A percentile compares a stretch with the other conserved stretches of the same genome.
phyloP scores from a whole-genome alignment of 176 grass and related monocot genomes.

The Triticum timopheevii region DNA sequence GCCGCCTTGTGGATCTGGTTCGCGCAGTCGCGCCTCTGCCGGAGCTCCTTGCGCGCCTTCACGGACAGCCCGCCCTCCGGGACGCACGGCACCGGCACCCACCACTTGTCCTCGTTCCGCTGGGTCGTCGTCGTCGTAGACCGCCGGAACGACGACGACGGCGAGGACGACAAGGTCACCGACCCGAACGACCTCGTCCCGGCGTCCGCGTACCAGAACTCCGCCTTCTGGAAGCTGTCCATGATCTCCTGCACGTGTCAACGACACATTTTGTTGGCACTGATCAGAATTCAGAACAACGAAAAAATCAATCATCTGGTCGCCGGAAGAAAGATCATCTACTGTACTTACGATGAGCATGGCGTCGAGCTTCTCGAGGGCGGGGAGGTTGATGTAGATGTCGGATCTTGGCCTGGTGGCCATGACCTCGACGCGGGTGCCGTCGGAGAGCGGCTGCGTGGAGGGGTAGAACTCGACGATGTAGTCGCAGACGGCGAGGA shows the following conservation, averaged over 20 bases:
- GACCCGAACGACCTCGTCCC: constrained; percentile 71
- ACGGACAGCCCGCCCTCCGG: constrained; percentile 65
- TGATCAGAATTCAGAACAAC: neutral
- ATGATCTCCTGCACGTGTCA: constrained; percentile 68
- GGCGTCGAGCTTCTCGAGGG: constrained; percentile 88
- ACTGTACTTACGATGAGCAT: constrained; percentile 72
- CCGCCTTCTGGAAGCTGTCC: constrained; percentile 80
- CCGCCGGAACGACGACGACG: constrained; percentile 75
- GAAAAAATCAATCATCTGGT: neutral
- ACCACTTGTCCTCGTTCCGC: constrained; percentile 93
- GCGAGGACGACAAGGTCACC: constrained; percentile 46
- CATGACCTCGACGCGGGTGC: constrained; percentile 94
- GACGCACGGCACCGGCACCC: constrained; percentile 94
- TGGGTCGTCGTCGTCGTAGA: constrained; percentile 33
- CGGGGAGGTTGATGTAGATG: constrained; percentile 95
- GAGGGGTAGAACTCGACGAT: constrained; percentile 94
- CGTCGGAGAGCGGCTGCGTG: constrained; percentile 71
- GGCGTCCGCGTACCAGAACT: constrained; percentile 96
- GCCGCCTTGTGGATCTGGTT: constrained; percentile 99
- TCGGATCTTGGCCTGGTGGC: constrained; percentile 85
- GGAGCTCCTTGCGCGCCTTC: constrained; percentile 55
- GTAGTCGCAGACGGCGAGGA: constrained; percentile 90
- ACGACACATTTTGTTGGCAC: neutral
- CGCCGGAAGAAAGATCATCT: neutral
- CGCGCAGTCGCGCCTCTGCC: constrained; percentile 76